phyloP scores from a whole-genome alignment of 2,329 filamentous ascomycete genomes.

The Ceratocystis lukuohia region DNA sequence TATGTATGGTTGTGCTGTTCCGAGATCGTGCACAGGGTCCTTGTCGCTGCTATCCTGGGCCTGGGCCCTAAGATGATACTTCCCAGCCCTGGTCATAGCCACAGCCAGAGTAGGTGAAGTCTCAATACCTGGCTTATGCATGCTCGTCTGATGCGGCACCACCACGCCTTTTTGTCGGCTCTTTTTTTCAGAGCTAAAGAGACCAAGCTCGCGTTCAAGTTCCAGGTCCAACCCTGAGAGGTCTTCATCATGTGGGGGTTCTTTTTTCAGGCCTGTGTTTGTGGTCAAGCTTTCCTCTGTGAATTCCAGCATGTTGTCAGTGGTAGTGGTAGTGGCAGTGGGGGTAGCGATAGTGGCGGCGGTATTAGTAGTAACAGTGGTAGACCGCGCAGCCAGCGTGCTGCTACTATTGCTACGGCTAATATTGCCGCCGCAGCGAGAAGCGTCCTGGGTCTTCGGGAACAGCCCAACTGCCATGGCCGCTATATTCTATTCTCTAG shows the following conservation, averaged over 20 bases:
- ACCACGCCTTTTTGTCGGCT: not conserved
- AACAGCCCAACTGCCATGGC: not conserved
- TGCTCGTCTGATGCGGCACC: not conserved
- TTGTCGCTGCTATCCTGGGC: constrained; percentile 1
- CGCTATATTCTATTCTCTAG: not conserved
- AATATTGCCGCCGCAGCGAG: not conserved
- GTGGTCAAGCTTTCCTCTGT: not conserved
- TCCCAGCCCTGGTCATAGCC: constrained; percentile 5
- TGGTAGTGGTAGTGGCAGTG: not conserved
- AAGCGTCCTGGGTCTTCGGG: not conserved
- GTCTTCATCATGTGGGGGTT: not conserved
- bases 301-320: not conserved
- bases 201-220: constrained; percentile 3
- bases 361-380: not conserved
- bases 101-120: not conserved
- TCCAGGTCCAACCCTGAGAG: not conserved
- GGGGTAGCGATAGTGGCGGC: not conserved
- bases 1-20: not conserved
- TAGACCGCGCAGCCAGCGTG: too few relatives aligned
- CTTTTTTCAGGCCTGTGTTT: not conserved
- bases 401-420: not conserved
- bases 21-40: constrained; percentile 10
- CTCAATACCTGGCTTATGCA: not conserved
- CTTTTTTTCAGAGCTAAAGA: not conserved
- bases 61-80: constrained; percentile 8